phyloP scores from a whole-genome alignment of 305 asterid species.

The Caryopteris hybrid region DNA sequence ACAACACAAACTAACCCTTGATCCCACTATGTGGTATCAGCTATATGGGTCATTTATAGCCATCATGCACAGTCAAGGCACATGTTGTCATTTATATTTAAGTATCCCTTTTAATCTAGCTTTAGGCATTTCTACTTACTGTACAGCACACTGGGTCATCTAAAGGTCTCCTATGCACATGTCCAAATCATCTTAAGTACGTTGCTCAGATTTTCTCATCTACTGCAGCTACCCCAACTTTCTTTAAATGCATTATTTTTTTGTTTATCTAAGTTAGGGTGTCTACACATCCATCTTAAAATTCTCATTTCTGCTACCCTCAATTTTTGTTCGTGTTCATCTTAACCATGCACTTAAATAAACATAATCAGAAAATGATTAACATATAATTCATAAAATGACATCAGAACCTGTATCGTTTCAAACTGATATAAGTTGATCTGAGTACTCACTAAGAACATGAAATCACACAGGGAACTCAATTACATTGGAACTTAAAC shows the following conservation, averaged over 20 bases:
- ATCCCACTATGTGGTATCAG: background rate
- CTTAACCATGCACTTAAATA: background rate
- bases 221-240: background rate
- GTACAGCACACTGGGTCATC: background rate
- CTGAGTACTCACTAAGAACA: background rate
- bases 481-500: background rate
- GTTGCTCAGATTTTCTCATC: background rate
- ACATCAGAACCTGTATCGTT: background rate
- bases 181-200: background rate
- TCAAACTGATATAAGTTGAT: background rate
- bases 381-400: background rate
- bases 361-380: conserved; percentile 1
- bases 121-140: background rate
- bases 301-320: background rate
- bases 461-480: background rate
- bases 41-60: too few relatives aligned
- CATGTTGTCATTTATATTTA: background rate
- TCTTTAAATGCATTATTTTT: background rate
- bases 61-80: background rate
- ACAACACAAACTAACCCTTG: background rate
- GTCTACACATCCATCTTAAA: background rate
- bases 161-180: background rate
- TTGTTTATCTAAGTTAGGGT: background rate
- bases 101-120: background rate
- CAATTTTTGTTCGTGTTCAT: background rate